A percentile compares a stretch with the other conserved stretches of the same genome.
These are phyloP conservation scores for Myxozyma neglecta DNA, from an alignment of 805 yeast species.

Conservation along the genomic window DNA sequence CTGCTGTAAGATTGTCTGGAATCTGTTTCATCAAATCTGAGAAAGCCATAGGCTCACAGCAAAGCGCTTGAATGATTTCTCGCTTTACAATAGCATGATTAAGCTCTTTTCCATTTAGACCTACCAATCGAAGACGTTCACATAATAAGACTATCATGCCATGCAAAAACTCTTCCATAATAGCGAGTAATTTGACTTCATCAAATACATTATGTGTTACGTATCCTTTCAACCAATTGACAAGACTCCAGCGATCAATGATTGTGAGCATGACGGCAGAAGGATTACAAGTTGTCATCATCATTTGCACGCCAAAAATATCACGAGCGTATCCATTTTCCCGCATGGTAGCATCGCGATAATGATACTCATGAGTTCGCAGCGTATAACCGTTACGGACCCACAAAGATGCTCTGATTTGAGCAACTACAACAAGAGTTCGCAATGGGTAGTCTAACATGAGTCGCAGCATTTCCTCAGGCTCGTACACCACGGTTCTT, in stretches of 20 bases:
- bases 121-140: slow-evolving; percentile 62
- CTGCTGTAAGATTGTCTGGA: slow-evolving; percentile 74
- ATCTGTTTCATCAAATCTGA: slow-evolving; percentile 65
- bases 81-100: slow-evolving; percentile 53
- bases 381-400: slow-evolving; percentile 88
- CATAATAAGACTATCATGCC: slow-evolving; percentile 66
- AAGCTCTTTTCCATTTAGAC: slow-evolving; percentile 44
- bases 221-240: slow-evolving; percentile 51
- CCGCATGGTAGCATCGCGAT: slow-evolving; percentile 72
- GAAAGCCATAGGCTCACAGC: slow-evolving; percentile 71
- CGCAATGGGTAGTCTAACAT: slow-evolving; percentile 75
- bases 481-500: slow-evolving; percentile 13
- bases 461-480: slow-evolving; percentile 33
- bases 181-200: slow-evolving; percentile 49
- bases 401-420: slow-evolving; percentile 88
- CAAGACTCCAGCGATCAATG: slow-evolving; percentile 68
- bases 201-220: slow-evolving; percentile 47
- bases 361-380: slow-evolving; percentile 74
- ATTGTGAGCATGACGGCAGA: slow-evolving; percentile 57
- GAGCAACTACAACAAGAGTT: slow-evolving; percentile 73
- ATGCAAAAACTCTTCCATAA: slow-evolving; percentile 77
- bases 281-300: slow-evolving; percentile 58
- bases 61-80: slow-evolving; percentile 81
- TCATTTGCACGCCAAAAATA: slow-evolving; percentile 64
- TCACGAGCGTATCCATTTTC: slow-evolving; percentile 84